A percentile compares a stretch with the other conserved stretches of the same genome.
Conservation (phyloP, 169 alveolate species). For the Eimeria falciformis region DNA sequence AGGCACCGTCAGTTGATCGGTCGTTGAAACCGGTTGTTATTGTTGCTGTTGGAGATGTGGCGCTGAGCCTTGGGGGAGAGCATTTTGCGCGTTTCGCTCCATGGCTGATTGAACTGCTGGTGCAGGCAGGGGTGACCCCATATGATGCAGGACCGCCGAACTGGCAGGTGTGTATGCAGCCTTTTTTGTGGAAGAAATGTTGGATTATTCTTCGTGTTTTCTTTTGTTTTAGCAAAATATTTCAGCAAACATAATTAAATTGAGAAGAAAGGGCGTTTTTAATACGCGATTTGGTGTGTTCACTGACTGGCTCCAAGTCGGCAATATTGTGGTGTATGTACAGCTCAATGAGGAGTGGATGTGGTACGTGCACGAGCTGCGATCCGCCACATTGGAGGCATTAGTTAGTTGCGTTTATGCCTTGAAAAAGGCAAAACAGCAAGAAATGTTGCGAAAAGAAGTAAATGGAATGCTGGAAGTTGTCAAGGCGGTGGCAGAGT, state of each 20-base stretch:
- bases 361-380: slow-evolving; percentile 90
- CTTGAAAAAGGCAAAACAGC: slow-evolving; percentile 88
- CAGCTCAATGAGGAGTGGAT: slow-evolving; percentile 94
- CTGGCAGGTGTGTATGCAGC: slow-evolving; percentile 67
- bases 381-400: slow-evolving; percentile 92
- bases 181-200: neutral
- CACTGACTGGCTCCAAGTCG: neutral
- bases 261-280: neutral
- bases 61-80: slow-evolving; percentile 90
- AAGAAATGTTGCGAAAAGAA: slow-evolving; percentile 84
- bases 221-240: neutral
- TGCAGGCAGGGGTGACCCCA: slow-evolving; percentile 91
- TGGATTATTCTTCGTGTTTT: neutral
- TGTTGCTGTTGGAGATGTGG: slow-evolving; percentile 92
- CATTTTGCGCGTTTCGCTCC: slow-evolving; percentile 85
- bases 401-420: slow-evolving; percentile 92
- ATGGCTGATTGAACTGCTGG: slow-evolving; percentile 86
- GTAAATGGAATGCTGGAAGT: slow-evolving; percentile 89
- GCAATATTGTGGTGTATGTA: neutral
- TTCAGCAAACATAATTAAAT: too few species aligned
- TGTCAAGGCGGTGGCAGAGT: slow-evolving; percentile 85
- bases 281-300: neutral
- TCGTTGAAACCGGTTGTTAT: slow-evolving; percentile 91
- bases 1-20: slow-evolving; percentile 88
- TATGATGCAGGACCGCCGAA: slow-evolving; percentile 90